Conservation (phyloP, 495 filamentous ascomycete genomes). For the Penicillium longicatenatum region DNA sequence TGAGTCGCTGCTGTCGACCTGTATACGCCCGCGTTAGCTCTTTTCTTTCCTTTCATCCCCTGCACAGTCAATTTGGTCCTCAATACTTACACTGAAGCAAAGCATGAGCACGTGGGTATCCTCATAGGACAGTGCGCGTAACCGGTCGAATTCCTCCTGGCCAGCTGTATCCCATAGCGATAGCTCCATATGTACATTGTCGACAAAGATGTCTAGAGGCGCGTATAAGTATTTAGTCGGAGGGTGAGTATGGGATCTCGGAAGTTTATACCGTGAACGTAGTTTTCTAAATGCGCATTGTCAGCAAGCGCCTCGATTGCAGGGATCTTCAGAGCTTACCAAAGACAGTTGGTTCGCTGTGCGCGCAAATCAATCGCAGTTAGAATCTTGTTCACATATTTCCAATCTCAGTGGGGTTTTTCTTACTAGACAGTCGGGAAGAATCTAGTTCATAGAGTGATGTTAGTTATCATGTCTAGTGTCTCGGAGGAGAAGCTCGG, state of each 20-base stretch:
- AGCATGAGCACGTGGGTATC: slow-evolving; percentile 98
- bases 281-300: slow-evolving; percentile 69
- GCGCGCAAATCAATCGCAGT: slow-evolving; percentile 19
- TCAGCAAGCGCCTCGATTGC: slow-evolving; percentile 27
- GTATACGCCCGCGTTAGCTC: slow-evolving; percentile 17
- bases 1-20: slow-evolving; percentile 91
- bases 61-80: background rate
- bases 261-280: slow-evolving; percentile 81
- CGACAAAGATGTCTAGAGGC: slow-evolving; percentile 88
- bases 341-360: slow-evolving; percentile 92
- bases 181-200: slow-evolving; percentile 92
- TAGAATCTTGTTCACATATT: slow-evolving; percentile 21
- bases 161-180: slow-evolving; percentile 98
- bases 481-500: slow-evolving; percentile 7
- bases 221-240: slow-evolving; percentile 18
- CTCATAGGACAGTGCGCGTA: slow-evolving; percentile 94
- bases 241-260: background rate
- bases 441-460: slow-evolving; percentile 56
- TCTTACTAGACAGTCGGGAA: slow-evolving; percentile 95
- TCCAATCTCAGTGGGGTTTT: background rate
- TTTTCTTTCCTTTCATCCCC: background rate
- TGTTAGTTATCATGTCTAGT: slow-evolving; percentile 23
- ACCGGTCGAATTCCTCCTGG: slow-evolving; percentile 97
- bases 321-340: slow-evolving; percentile 44
- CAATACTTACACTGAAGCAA: slow-evolving; percentile 74